Evolutionary conservation across 345 rosid genomes (phyloP).

Genomic region (Passiflora organensis): DNA sequence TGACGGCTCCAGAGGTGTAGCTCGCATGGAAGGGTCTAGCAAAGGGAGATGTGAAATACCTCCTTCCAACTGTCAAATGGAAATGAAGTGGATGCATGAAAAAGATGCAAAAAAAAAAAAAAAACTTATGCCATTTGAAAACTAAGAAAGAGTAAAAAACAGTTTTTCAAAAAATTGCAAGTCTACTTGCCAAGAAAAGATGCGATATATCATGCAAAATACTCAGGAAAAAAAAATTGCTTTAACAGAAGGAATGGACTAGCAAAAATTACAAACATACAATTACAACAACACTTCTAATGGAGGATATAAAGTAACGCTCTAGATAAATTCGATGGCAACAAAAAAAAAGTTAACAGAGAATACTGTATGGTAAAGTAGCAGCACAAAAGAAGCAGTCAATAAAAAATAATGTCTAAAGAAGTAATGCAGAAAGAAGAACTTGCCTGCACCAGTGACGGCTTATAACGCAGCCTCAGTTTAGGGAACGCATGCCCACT

Average conservation of each 20-base stretch:
- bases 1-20: slow-evolving; percentile 67
- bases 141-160: neutral
- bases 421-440: neutral
- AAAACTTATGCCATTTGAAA: neutral
- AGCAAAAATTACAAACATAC: no score
- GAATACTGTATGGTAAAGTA: no score
- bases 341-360: no score
- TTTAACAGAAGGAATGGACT: no score
- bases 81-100: neutral
- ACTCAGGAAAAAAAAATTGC: neutral
- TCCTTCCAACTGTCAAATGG: slow-evolving; percentile 60
- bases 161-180: neutral
- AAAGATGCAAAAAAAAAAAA: slow-evolving; percentile 1
- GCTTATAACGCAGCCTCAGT: slow-evolving; percentile 78
- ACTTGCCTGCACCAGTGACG: slow-evolving; percentile 84
- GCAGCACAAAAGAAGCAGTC: no score
- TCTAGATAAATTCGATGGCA: no score
- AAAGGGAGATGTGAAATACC: slow-evolving; percentile 79
- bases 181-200: neutral
- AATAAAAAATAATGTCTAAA: no score
- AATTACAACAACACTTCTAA: no score
- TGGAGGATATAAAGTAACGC: no score
- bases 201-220: neutral
- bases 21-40: slow-evolving; percentile 65
- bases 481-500: slow-evolving; percentile 84